Evolutionary conservation across 805 yeast species (phyloP).

Genomic region (Brettanomyces custersianus): DNA sequence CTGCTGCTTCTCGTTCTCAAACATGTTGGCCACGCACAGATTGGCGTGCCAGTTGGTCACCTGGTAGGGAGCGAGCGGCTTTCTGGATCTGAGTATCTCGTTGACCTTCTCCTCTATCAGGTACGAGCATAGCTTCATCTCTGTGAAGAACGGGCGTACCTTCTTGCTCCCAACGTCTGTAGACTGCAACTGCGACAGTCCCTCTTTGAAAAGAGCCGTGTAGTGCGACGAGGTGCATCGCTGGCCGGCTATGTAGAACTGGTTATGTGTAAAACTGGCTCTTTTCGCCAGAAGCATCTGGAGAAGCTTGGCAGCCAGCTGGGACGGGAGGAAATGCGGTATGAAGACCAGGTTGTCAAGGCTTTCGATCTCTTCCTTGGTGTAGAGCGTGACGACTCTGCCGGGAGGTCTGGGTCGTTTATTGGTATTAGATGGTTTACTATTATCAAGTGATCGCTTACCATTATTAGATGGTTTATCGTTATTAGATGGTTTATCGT

Average conservation of each 20-base stretch:
- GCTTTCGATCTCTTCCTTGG: constrained; percentile 41
- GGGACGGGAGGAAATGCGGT: constrained; percentile 41
- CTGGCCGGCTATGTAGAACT: constrained; percentile 57
- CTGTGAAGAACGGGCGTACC: constrained; percentile 5
- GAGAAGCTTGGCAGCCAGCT: constrained; percentile 38
- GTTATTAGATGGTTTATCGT: too few species aligned
- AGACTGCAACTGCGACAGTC: background rate
- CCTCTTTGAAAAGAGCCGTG: constrained; percentile 28
- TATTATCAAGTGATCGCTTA: too few species aligned
- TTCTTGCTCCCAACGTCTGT: constrained; percentile 1
- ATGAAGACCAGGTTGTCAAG: constrained; percentile 45
- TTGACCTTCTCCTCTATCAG: constrained; percentile 12
- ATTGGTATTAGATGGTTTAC: too few species aligned
- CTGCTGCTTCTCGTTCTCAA: constrained; percentile 37
- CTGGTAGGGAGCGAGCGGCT: constrained; percentile 28
- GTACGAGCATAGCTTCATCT: constrained; percentile 10
- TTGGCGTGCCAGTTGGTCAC: constrained; percentile 41
- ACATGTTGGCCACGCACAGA: constrained; percentile 48
- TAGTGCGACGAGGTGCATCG: constrained; percentile 51
- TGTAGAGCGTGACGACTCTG: constrained; percentile 26
- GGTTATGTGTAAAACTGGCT: constrained; percentile 29
- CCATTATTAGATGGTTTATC: too few species aligned
- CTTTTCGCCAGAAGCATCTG: constrained; percentile 32
- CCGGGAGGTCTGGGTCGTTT: background rate
- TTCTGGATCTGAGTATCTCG: constrained; percentile 9